Evolutionary conservation across 2,329 filamentous ascomycete genomes (phyloP).

Genomic region (Capronia epimyces): DNA sequence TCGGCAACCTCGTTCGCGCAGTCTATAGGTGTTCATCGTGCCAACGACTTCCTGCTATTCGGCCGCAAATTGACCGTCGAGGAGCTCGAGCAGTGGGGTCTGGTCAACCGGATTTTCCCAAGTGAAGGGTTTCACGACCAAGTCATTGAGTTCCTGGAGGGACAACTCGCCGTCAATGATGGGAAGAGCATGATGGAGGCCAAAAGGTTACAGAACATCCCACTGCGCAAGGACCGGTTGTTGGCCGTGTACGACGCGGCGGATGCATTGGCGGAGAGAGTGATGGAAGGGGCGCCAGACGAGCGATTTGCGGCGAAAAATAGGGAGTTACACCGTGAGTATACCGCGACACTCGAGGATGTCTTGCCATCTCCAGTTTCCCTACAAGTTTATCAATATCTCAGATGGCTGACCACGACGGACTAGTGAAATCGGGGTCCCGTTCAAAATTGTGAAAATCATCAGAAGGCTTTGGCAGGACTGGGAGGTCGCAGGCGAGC

Average conservation of each 20-base stretch:
- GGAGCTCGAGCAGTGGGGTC: slow-evolving; percentile 41
- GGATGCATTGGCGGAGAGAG: slow-evolving; percentile 46
- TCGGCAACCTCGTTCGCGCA: slow-evolving; percentile 45
- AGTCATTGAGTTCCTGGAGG: slow-evolving; percentile 41
- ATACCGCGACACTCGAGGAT: no score
- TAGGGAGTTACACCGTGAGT: slow-evolving; percentile 16
- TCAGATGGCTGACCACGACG: no score
- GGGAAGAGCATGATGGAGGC: slow-evolving; percentile 51
- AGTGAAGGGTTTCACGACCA: slow-evolving; percentile 39
- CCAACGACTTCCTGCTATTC: slow-evolving; percentile 51
- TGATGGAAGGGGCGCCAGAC: slow-evolving; percentile 45
- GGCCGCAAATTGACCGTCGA: slow-evolving; percentile 42
- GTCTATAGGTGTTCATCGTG: slow-evolving; percentile 46
- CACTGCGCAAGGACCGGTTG: slow-evolving; percentile 42
- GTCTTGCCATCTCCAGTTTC: no score
- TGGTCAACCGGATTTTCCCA: slow-evolving; percentile 46
- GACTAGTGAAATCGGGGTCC: no score
- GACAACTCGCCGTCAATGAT: slow-evolving; percentile 48
- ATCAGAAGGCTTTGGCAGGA: no score
- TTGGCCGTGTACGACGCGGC: slow-evolving; percentile 45
- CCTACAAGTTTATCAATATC: no score
- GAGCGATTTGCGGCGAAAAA: slow-evolving; percentile 43
- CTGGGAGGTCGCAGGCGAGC: no score
- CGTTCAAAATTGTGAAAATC: no score
- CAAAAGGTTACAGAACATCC: slow-evolving; percentile 47